Conservation (phyloP, 805 yeast species). For the Millerozyma acaciae region DNA sequence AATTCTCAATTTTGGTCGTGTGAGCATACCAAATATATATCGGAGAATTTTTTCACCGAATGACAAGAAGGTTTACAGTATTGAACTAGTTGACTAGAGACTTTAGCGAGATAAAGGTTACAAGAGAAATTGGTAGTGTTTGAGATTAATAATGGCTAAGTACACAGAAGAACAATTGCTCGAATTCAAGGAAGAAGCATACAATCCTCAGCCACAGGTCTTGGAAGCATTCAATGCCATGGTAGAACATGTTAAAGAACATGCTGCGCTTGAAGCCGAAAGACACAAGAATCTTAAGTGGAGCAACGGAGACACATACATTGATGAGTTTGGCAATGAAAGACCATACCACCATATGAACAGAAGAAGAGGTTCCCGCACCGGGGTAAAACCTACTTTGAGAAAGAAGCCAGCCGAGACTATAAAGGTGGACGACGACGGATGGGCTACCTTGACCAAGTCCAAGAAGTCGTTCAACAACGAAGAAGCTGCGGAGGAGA, state of each 20-base stretch:
- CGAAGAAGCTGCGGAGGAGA: conserved; percentile 47
- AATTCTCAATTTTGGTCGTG: conserved; percentile 2
- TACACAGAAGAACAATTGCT: conserved; percentile 72
- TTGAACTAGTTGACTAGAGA: too few species aligned
- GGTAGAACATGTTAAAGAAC: conserved; percentile 63
- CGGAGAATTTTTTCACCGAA: too few species aligned
- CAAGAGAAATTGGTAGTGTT: conserved; percentile 1
- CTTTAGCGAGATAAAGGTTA: too few species aligned
- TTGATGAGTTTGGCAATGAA: conserved; percentile 43
- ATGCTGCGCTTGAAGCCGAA: conserved; percentile 24
- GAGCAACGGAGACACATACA: conserved; percentile 42
- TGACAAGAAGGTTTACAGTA: too few species aligned
- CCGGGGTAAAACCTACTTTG: conserved; percentile 46
- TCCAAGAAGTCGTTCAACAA: conserved; percentile 47
- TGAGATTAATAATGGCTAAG: conserved; percentile 41
- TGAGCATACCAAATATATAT: neutral
- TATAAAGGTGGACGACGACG: conserved; percentile 66
- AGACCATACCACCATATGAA: conserved; percentile 44
- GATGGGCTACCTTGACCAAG: conserved; percentile 69
- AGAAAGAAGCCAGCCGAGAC: conserved; percentile 52
- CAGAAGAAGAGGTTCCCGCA: conserved; percentile 61
- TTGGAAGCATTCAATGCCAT: conserved; percentile 61
- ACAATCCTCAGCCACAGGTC: conserved; percentile 59
- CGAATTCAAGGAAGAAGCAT: conserved; percentile 52
- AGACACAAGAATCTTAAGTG: conserved; percentile 23